phyloP scores from a whole-genome alignment of 306 rosid species.

The Vigna radiata region DNA sequence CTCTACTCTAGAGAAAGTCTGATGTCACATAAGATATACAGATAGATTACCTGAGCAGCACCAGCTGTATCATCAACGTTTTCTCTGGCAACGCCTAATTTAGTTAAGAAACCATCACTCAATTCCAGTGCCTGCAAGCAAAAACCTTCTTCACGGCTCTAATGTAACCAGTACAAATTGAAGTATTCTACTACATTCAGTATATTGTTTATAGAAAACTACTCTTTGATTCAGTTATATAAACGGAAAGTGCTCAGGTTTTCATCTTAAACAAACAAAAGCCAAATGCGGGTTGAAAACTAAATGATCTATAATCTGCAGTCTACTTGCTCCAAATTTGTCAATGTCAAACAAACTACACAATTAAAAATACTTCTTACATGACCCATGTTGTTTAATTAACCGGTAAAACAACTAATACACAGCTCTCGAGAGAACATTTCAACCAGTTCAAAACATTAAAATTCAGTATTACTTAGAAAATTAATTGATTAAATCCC shows the following conservation, averaged over 20 bases:
- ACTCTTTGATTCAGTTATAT: background rate
- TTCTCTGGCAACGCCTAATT: constrained; percentile 63
- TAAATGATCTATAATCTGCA: constrained; percentile 4
- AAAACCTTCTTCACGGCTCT: constrained; percentile 30
- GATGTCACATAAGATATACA: constrained; percentile 3
- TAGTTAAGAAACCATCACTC: constrained; percentile 60
- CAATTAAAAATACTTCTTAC: background rate
- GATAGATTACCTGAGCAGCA: constrained; percentile 69
- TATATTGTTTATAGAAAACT: background rate
- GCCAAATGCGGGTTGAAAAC: background rate
- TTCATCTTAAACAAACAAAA: background rate
- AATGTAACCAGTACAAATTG: constrained; percentile 5
- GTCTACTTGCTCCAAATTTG: constrained; percentile 1
- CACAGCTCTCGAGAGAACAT: constrained; percentile 3
- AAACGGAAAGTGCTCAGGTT: constrained; percentile 11
- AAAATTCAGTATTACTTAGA: constrained; percentile 6
- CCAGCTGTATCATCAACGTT: constrained; percentile 66
- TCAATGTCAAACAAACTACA: constrained; percentile 18
- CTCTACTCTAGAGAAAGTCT: constrained; percentile 28
- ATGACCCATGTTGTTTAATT: constrained; percentile 4
- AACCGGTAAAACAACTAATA: background rate
- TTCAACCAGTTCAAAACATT: constrained; percentile 1
- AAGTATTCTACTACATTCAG: background rate
- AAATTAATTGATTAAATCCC: constrained; percentile 14
- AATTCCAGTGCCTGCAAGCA: constrained; percentile 67